phyloP scores from a whole-genome alignment of 1,284 basidiomycete species.

The Leccinum angustisporum region DNA sequence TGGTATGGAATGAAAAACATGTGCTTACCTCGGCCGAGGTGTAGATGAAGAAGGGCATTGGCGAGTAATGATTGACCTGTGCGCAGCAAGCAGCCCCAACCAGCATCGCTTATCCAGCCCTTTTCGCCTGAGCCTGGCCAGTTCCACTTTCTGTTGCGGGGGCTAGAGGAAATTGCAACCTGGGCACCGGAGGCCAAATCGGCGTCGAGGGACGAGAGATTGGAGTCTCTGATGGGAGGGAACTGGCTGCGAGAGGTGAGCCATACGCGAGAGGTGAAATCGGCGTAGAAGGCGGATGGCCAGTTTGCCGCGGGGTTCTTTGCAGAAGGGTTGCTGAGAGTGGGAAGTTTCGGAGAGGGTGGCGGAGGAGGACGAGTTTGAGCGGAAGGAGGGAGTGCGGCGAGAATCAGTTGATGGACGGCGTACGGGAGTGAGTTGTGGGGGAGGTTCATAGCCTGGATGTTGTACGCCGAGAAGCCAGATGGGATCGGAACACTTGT shows the following conservation, averaged over 20 bases:
- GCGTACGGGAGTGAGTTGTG: constrained; percentile 33
- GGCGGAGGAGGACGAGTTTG: constrained; percentile 46
- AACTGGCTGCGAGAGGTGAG: constrained; percentile 93
- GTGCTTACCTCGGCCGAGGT: constrained; percentile 81
- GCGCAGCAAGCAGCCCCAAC: constrained; percentile 98
- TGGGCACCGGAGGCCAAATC: constrained; percentile 30
- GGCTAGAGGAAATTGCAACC: constrained; percentile 26
- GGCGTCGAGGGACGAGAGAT: constrained; percentile 52
- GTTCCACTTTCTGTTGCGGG: constrained; percentile 46
- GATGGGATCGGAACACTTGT: constrained; percentile 76
- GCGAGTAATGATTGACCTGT: constrained; percentile 94
- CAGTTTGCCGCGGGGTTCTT: constrained; percentile 57
- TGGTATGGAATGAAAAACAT: constrained; percentile 4
- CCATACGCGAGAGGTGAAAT: constrained; percentile 88
- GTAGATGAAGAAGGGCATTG: constrained; percentile 81
- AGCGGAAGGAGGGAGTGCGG: too few species aligned
- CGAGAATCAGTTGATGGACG: constrained; percentile 27
- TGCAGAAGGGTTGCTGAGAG: constrained; percentile 36
- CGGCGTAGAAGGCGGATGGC: constrained; percentile 84
- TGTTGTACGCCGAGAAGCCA: constrained; percentile 85
- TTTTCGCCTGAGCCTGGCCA: constrained; percentile 62
- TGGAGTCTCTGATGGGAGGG: constrained; percentile 73
- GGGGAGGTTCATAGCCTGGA: constrained; percentile 64
- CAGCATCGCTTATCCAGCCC: constrained; percentile 89
- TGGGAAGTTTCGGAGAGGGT: constrained; percentile 39